Base-by-base conservation (phyloP, 768 basidiomycete species). In the Termitomyces sp. region DNA sequence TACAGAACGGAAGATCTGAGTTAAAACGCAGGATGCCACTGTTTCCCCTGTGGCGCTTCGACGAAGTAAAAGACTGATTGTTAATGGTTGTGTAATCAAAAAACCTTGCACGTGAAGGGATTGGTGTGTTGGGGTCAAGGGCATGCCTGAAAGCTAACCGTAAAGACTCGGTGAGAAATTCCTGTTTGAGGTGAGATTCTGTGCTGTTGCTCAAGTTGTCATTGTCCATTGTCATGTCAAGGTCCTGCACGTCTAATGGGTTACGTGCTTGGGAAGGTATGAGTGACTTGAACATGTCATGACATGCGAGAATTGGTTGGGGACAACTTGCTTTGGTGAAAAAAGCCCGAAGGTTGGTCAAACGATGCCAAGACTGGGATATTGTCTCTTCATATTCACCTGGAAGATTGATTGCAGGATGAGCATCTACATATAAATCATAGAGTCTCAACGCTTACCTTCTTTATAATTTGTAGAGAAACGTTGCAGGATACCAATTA, bases 401-500 rank as follows among this genome's bases (percentile, higher is more conserved):
- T 52, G 20, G 5, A 35, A 36, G 26, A 35, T 35, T 13, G 11
- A 35, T 35, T 13, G 11, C 33, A 35, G 11, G 11, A 35, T 35
- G 33, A 35, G 33, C 33, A 35, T 35, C 11, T 35, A 35, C 33
- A 35, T 13, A 35, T 11, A 13, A 35, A 35, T 35, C 2, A 35
- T 13, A 35, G 11, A 35, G 33, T n/a, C n/a, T n/a, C n/a, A n/a
- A n/a, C n/a, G n/a, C 30, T 40, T 47, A 41, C 46, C 36, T 24
- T 48, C 35, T 1, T 48, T 44, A 32, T 55, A 55, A 32, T 55
- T 55, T 10, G 36, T 55, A 1, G 46, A 55, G 3, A 48, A 45
- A 8, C 36, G 22, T 16, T 66, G 63, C 1, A 67, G 45, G 1
- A 28, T 45, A 0, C 63, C 62, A 32, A 62, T 65, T 2, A 62